Percentiles rank a stretch among this genome's conserved stretches.
Evolutionary conservation across 225 moss, liverwort and hornwort species (phyloP).

Genomic region (Bryoerythrophyllum caledonicum): DNA sequence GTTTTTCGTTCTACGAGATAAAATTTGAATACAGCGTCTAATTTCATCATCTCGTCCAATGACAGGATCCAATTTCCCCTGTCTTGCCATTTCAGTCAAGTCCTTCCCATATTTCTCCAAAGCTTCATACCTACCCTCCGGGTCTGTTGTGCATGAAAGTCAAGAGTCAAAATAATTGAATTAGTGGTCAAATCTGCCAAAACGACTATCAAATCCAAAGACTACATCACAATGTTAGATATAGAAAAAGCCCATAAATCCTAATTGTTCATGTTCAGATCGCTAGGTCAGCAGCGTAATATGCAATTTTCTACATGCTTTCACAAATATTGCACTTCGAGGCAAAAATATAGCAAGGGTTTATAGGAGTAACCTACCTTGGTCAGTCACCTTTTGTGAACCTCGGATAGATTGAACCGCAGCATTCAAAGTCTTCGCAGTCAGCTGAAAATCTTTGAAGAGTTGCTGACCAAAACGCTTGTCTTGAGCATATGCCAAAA

Average conservation of each 20-base stretch:
- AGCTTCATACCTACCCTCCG: conserved; percentile 95
- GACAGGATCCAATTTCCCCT: conserved; percentile 94
- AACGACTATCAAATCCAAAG: background rate
- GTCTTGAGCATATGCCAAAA: conserved; percentile 75
- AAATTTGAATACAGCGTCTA: conserved; percentile 88
- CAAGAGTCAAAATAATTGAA: background rate
- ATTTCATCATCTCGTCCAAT: conserved; percentile 99
- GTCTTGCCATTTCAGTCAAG: conserved; percentile 95
- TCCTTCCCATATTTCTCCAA: conserved; percentile 96
- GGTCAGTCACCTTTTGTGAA: conserved; percentile 93
- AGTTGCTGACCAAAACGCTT: conserved; percentile 92
- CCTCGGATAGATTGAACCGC: conserved; percentile 81
- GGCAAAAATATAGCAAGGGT: background rate
- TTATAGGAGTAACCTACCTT: conserved; percentile 45
- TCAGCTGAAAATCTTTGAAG: conserved; percentile 82
- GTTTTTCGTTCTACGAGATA: conserved; percentile 95
- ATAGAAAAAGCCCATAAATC: background rate
- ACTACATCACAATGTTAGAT: background rate
- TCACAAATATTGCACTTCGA: conserved; percentile 2
- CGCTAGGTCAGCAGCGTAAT: background rate
- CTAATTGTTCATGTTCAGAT: background rate
- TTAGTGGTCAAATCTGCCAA: background rate
- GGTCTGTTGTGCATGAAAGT: conserved; percentile 43
- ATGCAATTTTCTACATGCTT: background rate
- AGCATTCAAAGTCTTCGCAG: conserved; percentile 57